Evolutionary conservation across 140 eudicot genomes (phyloP).

Genomic region (Senecio squalidus): DNA sequence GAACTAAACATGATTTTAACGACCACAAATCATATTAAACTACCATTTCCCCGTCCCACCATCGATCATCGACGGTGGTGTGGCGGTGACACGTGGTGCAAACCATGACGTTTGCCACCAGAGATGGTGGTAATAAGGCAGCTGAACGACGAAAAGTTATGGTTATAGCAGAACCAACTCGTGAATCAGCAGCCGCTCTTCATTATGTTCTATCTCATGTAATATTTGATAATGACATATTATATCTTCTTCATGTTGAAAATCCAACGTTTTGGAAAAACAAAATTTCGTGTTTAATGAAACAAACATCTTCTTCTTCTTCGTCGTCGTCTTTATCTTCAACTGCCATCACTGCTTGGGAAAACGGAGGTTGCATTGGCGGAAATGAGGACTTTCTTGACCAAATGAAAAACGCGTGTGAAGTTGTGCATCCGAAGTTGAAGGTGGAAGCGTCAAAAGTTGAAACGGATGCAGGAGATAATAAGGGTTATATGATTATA

Average conservation of each 20-base stretch:
- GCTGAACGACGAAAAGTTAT: conserved; percentile 41
- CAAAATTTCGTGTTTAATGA: conserved; percentile 38
- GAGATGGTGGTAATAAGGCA: conserved; percentile 21
- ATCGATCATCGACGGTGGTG: conserved; percentile 20
- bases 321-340: not conserved
- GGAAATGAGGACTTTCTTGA: conserved; percentile 43
- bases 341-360: too few relatives aligned
- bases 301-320: conserved; percentile 1
- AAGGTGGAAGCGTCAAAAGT: conserved; percentile 38
- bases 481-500: conserved; percentile 49
- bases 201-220: conserved; percentile 63
- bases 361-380: conserved; percentile 17
- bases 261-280: conserved; percentile 41
- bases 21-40: too few relatives aligned
- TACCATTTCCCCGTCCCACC: conserved; percentile 27
- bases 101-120: conserved; percentile 5
- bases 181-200: conserved; percentile 59
- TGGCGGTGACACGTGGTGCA: conserved; percentile 22
- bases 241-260: conserved; percentile 58
- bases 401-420: conserved; percentile 54
- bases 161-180: conserved; percentile 75
- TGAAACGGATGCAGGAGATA: conserved; percentile 43
- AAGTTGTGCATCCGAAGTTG: conserved; percentile 34
- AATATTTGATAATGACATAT: conserved; percentile 38
- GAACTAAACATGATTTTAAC: too few relatives aligned